phyloP scores from a whole-genome alignment of 257 asterid species.

The Solanum tarapatanum region DNA sequence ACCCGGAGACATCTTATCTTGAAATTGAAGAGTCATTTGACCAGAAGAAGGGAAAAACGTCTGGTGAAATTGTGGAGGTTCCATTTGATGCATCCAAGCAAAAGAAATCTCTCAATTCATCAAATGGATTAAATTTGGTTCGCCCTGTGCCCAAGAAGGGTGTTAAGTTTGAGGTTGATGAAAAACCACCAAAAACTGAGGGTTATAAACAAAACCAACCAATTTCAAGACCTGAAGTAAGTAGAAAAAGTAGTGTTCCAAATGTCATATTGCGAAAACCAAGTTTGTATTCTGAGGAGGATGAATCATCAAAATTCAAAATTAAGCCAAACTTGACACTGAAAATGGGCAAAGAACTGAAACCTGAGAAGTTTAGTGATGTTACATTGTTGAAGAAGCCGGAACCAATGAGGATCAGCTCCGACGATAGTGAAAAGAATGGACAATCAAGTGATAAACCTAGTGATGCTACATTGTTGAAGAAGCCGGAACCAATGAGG shows the following conservation, averaged over 20 bases:
- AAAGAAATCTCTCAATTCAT: conserved; percentile 28
- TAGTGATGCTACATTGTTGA: conserved; percentile 58
- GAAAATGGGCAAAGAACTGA: conserved; percentile 51
- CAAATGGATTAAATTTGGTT: conserved; percentile 57
- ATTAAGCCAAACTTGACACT: conserved; percentile 64
- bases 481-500: conserved; percentile 52
- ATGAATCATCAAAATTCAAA: conserved; percentile 38
- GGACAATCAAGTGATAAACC: conserved; percentile 4
- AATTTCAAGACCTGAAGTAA: conserved; percentile 12
- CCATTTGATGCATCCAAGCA: conserved; percentile 38
- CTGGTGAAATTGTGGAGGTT: conserved; percentile 41
- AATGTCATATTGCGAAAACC: conserved; percentile 82
- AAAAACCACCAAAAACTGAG: conserved; percentile 19
- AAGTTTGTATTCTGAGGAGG: conserved; percentile 28
- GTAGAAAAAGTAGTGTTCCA: conserved; percentile 46
- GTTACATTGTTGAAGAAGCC: conserved; percentile 75
- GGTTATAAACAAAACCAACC: conserved; percentile 16
- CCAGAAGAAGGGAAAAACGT: conserved; percentile 40
- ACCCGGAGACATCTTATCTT: conserved; percentile 67
- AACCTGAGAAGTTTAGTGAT: conserved; percentile 57
- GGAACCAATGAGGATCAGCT: conserved; percentile 19
- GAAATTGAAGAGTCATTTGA: conserved; percentile 62
- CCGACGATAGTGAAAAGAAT: conserved; percentile 19
- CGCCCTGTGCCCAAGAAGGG: conserved; percentile 72
- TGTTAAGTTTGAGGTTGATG: conserved; percentile 37